A percentile compares a stretch with the other conserved stretches of the same genome.
These are phyloP conservation scores for Leonotis leonurus DNA, from an alignment of 257 asterid species.

Conservation along the genomic window DNA sequence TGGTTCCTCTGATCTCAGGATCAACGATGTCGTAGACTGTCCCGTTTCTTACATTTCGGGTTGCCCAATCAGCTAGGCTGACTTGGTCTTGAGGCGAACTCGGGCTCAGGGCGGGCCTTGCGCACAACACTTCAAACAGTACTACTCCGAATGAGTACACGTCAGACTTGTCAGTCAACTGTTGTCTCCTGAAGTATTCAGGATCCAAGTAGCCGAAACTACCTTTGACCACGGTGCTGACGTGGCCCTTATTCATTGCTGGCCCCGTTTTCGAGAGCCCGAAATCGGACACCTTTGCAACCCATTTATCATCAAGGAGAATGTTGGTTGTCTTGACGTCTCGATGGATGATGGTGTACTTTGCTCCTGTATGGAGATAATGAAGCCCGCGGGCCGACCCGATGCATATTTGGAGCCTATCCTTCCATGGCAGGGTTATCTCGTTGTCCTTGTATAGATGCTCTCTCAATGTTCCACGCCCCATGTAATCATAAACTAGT, in stretches of 20 bases:
- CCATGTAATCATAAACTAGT: constrained; percentile 68
- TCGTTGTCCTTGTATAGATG: constrained; percentile 59
- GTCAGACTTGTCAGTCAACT: constrained; percentile 63
- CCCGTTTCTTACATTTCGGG: constrained; percentile 38
- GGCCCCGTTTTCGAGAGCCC: constrained; percentile 75
- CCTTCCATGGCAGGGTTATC: constrained; percentile 44
- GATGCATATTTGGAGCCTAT: constrained; percentile 51
- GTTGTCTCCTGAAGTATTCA: constrained; percentile 62
- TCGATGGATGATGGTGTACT: constrained; percentile 63
- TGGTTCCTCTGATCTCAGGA: constrained; percentile 46
- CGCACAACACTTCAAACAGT: constrained; percentile 54
- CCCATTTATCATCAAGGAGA: constrained; percentile 67
- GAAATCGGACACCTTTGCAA: constrained; percentile 81
- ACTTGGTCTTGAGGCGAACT: constrained; percentile 61
- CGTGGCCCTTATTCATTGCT: constrained; percentile 59
- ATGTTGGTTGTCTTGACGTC: constrained; percentile 76
- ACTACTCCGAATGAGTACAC: constrained; percentile 79
- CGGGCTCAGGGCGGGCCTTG: constrained; percentile 56
- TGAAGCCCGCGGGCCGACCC: constrained; percentile 77
- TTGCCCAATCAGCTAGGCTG: constrained; percentile 56
- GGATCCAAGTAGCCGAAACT: constrained; percentile 77
- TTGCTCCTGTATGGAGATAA: constrained; percentile 72
- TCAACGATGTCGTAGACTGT: constrained; percentile 47
- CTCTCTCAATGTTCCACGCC: constrained; percentile 63
- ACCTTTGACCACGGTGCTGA: constrained; percentile 71